Percentiles rank a stretch among this genome's conserved stretches.
Conservation (phyloP, 371 early-diverging fungal genomes). For the Conidiobolus incongruus region DNA sequence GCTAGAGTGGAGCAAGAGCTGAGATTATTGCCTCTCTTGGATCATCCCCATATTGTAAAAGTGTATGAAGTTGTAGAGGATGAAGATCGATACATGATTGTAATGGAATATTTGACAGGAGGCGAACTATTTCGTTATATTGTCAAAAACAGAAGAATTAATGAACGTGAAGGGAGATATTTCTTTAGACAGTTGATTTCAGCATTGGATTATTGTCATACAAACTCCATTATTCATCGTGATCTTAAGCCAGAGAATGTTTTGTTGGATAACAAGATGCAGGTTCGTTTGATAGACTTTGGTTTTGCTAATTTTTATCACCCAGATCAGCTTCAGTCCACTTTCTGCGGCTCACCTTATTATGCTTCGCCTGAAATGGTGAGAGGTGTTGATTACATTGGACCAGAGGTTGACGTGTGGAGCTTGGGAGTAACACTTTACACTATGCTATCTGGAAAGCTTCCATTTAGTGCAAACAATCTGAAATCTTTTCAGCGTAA, state of each 20-base stretch:
- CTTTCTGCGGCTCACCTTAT: slow-evolving; percentile 91
- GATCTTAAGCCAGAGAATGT: slow-evolving; percentile 85
- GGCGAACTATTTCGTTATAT: slow-evolving; percentile 93
- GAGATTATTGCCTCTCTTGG: slow-evolving; percentile 61
- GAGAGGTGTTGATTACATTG: slow-evolving; percentile 63
- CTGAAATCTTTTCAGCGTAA: slow-evolving; percentile 69
- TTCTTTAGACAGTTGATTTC: slow-evolving; percentile 44
- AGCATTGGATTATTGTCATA: slow-evolving; percentile 87
- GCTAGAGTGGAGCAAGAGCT: slow-evolving; percentile 51
- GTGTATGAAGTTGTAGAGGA: slow-evolving; percentile 50
- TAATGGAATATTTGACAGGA: slow-evolving; percentile 91
- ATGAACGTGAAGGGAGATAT: slow-evolving; percentile 45
- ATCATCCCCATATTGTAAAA: slow-evolving; percentile 43
- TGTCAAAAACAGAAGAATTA: slow-evolving; percentile 57
- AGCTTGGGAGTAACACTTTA: slow-evolving; percentile 88
- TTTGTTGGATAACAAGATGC: slow-evolving; percentile 19
- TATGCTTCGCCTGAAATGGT: slow-evolving; percentile 95
- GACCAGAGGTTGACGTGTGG: slow-evolving; percentile 95
- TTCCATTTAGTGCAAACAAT: slow-evolving; percentile 86
- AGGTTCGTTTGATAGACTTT: slow-evolving; percentile 57
- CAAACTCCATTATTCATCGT: slow-evolving; percentile 58
- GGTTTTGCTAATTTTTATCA: slow-evolving; percentile 86
- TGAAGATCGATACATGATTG: slow-evolving; percentile 61
- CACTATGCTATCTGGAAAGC: slow-evolving; percentile 80
- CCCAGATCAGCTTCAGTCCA: slow-evolving; percentile 46